A percentile compares a stretch with the other conserved stretches of the same genome.
Evolutionary conservation across 129 eudicot species (phyloP).

Genomic region (Apium graveolens): DNA sequence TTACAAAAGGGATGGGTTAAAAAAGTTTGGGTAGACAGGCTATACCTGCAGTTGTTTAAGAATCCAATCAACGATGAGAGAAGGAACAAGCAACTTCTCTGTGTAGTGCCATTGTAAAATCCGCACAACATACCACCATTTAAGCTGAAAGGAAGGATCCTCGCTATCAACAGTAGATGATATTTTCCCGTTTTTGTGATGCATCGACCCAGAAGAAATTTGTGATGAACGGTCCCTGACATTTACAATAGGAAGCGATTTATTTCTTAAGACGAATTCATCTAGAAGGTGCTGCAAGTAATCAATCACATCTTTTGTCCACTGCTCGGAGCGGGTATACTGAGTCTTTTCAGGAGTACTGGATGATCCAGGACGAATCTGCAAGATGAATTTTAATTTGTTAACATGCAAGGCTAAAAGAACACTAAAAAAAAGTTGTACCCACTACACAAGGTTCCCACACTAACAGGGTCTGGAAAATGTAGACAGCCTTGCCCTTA

Average conservation of each 20-base stretch:
- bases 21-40: background rate
- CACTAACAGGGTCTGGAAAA: background rate
- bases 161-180: constrained; percentile 40
- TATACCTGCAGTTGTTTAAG: constrained; percentile 81
- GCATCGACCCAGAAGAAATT: constrained; percentile 55
- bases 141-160: constrained; percentile 75
- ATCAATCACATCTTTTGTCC: constrained; percentile 90
- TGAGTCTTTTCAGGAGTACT: constrained; percentile 53
- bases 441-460: background rate
- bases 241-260: constrained; percentile 38
- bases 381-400: constrained; percentile 29
- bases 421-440: background rate
- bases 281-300: constrained; percentile 81
- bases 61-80: constrained; percentile 85
- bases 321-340: constrained; percentile 74
- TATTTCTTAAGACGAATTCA: constrained; percentile 56
- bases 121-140: constrained; percentile 97
- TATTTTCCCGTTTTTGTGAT: constrained; percentile 41
- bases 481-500: background rate
- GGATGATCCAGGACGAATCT: constrained; percentile 70
- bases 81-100: constrained; percentile 73
- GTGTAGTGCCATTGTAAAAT: constrained; percentile 85
- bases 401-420: background rate
- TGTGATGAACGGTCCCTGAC: constrained; percentile 61
- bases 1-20: background rate